Percentiles rank a stretch among this genome's conserved stretches.
These are phyloP conservation scores for Saitozyma podzolica DNA, from an alignment of 768 basidiomycete genomes.

Conservation along the genomic window DNA sequence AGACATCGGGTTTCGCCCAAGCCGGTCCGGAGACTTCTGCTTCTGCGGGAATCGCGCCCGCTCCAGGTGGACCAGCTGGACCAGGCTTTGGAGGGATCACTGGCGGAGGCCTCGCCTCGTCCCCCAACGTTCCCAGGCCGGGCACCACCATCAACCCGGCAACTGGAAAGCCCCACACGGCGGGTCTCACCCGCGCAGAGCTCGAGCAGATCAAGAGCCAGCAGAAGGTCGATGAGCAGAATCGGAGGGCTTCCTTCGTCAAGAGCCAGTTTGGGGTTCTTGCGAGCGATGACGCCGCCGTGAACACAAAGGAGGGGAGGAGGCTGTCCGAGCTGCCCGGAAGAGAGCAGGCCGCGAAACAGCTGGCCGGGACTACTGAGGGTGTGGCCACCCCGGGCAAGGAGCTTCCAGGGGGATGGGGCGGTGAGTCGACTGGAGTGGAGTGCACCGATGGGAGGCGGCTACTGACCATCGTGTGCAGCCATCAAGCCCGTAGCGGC, in stretches of 20 bases:
- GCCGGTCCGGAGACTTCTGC: too few species aligned
- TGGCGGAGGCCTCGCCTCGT: slow-evolving; percentile 36
- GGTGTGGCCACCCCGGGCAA: slow-evolving; percentile 32
- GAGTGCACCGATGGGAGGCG: background rate
- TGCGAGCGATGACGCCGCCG: background rate
- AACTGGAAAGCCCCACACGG: slow-evolving; percentile 39
- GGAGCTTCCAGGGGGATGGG: slow-evolving; percentile 43
- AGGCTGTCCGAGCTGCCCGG: slow-evolving; percentile 32
- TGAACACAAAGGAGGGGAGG: background rate
- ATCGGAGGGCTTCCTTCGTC: slow-evolving; percentile 7
- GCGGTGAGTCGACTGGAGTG: slow-evolving; percentile 2
- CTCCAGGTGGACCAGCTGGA: background rate
- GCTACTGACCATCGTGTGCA: slow-evolving; percentile 1
- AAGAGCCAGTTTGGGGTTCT: slow-evolving; percentile 1
- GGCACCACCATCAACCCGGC: slow-evolving; percentile 34
- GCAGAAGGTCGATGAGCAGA: background rate
- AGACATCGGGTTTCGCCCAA: too few species aligned
- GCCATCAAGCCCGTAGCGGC: slow-evolving; percentile 21
- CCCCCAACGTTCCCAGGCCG: slow-evolving; percentile 38
- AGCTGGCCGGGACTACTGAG: slow-evolving; percentile 22
- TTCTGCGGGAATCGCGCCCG: too few species aligned
- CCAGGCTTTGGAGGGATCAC: background rate
- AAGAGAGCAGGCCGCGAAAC: slow-evolving; percentile 47
- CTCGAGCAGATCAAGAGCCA: slow-evolving; percentile 25
- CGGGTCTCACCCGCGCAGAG: slow-evolving; percentile 39